Evolutionary conservation across 2,329 filamentous ascomycete genomes (phyloP).

Genomic region (Ophiostoma sp.): DNA sequence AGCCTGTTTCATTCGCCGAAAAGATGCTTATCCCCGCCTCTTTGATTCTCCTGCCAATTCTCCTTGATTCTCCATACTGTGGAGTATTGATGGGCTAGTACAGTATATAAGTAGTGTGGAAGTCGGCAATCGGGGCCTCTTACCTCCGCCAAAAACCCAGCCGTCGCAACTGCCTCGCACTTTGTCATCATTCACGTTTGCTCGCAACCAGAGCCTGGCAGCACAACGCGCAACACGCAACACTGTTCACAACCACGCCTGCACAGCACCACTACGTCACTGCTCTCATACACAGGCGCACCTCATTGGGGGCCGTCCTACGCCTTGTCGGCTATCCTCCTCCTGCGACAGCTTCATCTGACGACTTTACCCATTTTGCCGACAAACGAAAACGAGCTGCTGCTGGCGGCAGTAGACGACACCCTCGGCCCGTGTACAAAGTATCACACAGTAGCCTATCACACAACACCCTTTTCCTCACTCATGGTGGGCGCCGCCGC

Average conservation of each 20-base stretch:
- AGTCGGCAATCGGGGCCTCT: background rate
- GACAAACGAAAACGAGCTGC: background rate
- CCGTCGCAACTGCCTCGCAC: background rate
- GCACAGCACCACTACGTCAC: conserved; percentile 1
- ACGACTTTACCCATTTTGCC: background rate
- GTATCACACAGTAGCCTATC: background rate
- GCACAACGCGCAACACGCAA: background rate
- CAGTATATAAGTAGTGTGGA: background rate
- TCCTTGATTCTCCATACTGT: background rate
- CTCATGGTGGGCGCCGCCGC: conserved; percentile 18
- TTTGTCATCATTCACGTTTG: background rate
- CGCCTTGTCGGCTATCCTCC: background rate
- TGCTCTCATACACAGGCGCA: background rate
- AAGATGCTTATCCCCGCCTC: background rate
- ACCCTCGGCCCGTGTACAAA: background rate
- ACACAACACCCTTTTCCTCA: background rate
- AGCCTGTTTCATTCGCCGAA: background rate
- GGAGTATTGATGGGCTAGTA: background rate
- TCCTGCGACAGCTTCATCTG: conserved; percentile 5
- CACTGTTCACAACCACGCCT: background rate
- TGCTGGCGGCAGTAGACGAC: background rate
- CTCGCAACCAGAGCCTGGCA: background rate
- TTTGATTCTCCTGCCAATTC: background rate
- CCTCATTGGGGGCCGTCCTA: background rate
- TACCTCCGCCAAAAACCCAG: conserved; percentile 10